Base-by-base conservation (phyloP, 495 filamentous ascomycete genomes). In the Lasiosphaeriaceae sp. region DNA sequence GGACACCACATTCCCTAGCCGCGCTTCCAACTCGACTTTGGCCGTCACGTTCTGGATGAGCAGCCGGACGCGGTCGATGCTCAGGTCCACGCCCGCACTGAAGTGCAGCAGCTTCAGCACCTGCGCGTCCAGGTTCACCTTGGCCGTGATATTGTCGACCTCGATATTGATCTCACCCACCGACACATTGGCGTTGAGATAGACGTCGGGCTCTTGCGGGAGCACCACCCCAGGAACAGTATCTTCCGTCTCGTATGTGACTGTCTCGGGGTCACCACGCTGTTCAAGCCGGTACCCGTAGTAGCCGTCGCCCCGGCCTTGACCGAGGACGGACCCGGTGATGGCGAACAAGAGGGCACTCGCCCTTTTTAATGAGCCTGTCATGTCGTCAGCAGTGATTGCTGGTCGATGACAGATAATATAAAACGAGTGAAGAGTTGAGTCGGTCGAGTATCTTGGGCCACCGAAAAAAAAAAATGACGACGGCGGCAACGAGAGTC, bases 71-170 rank as follows among this genome's bases (percentile, higher is more conserved):
- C 74, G 67, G 63, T 81, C 75, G 68, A 83, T 80, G 44, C 69
- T 74, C 23, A 76, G 67, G 64, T 77, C 74, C 11, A 84, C 81
- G 22, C 81, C 81, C 11, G 81, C 81, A 54, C 76, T 81, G 74
- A 83, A 83, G 43, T 72, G 66, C 35, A 84, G 74, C 29, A 83
- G 71, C 50, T 74, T 73, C 48, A 83, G 68, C 8, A 84, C 81
- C 61, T 81, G 73, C 11, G 79, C 80, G 56, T 81, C 79, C 37
- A 84, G 66, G 66, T 84, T 84, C 64, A 84, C 72, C 59, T 83
- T 81, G 44, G 81, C 81, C 9, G 80, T 82, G 55, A 84, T 71
- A 65, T 84, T 84, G 49, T 75, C 66, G 17, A 83, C 81, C 34
- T 73, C 62, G 23, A 84, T 74, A 62, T 74, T 65, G 66, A 84